Base-by-base conservation (phyloP, 2,329 filamentous ascomycete genomes). In the Claviceps humidiphila region DNA sequence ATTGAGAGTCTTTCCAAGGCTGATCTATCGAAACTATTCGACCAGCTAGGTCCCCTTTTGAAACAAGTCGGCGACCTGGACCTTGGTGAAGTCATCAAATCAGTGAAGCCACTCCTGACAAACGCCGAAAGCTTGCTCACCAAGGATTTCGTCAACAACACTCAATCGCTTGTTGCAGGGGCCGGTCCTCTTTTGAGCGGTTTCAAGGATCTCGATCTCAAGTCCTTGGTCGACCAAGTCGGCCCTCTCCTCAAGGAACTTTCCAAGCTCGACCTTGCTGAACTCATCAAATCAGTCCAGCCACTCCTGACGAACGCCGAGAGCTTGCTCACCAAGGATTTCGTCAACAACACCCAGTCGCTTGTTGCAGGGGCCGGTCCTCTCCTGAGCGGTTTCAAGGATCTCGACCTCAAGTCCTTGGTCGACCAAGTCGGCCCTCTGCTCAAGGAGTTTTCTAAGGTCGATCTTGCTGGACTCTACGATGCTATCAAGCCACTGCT, bases 321-420 rank as follows among this genome's bases (percentile, higher is more conserved):
- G 40, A 8, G 16, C 1, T n/a, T 54, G 2, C 39, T 54, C 2
- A 54, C 52, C 0, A 60, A 60, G 17, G 52, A 54, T 7, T 54
- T 65, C 37, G 52, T 65, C 5, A 54, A 56, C 0, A 58, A 53
- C 3, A 53, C 52, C 7, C 52, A 51, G 37, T 53, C 52, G 7
- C 52, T 53, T 8, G n/a, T 53, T 20, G 52, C 52, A 6, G 52
- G 60, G 17, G 63, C 63, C 54, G 54, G 52, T 34, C 67, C 68
- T 0, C 55, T 71, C 2, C 53, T 71, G 6, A 61, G 61, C 42
- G 62, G 64, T 45, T 60, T 69, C 13, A 64, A 70, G 60, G 50
- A 63, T 24, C 48, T 61, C 5, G 42, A 63, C 0, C 55, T 63
- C 6, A 61, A 66, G n/a, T 38, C 34, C 4, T 17, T 53, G 7